Evolutionary conservation across 208 protist genomes (phyloP).

Genomic region (Leishmania aethiopica): DNA sequence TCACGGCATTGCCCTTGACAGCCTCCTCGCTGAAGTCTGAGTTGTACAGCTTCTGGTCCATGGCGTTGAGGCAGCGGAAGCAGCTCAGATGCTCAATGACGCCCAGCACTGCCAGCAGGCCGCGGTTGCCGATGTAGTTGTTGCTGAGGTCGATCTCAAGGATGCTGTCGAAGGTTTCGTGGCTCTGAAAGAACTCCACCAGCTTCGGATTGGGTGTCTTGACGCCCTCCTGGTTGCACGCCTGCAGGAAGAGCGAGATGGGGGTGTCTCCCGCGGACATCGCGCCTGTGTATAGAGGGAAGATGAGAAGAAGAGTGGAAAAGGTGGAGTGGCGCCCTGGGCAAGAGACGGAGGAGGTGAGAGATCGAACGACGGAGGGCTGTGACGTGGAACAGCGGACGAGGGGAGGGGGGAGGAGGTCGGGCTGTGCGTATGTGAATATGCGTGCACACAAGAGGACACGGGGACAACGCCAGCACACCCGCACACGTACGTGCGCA

Average conservation of each 20-base stretch:
- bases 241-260: conserved; percentile 57
- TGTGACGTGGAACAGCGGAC: neutral
- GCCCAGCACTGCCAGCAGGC: conserved; percentile 77
- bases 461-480: neutral
- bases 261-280: conserved; percentile 62
- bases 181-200: conserved; percentile 69
- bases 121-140: conserved; percentile 91
- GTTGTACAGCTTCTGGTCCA: conserved; percentile 92
- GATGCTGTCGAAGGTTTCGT: conserved; percentile 64
- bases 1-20: conserved; percentile 85
- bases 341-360: neutral
- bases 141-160: conserved; percentile 85
- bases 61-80: conserved; percentile 80
- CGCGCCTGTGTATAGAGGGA: neutral
- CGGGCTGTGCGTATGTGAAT: neutral
- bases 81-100: conserved; percentile 79
- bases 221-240: conserved; percentile 81
- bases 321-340: neutral
- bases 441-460: neutral
- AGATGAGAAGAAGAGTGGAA: neutral
- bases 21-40: conserved; percentile 87
- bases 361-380: neutral
- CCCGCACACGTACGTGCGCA: neutral
- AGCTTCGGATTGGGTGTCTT: conserved; percentile 82
- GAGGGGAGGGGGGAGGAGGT: neutral